These are phyloP conservation scores for Saccharomyces mikatae DNA, from an alignment of 805 yeast species.

Conservation along the genomic window DNA sequence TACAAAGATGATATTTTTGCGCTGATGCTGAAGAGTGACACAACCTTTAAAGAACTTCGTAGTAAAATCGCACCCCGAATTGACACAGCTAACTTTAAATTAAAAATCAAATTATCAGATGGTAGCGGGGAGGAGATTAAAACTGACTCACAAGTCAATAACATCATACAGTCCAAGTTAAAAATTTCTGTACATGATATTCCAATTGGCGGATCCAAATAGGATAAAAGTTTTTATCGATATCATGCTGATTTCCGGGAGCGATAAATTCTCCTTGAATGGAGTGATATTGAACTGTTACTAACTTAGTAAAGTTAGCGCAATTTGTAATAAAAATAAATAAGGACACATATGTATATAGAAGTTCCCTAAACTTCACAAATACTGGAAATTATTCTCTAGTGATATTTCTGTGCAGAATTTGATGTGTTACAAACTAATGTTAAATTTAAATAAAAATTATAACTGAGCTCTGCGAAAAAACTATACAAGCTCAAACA, in stretches of 20 bases:
- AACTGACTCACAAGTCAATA: conserved; percentile 29
- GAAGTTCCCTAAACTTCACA: not conserved
- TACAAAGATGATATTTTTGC: conserved; percentile 79
- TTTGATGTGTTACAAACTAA: not conserved
- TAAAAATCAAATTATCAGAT: conserved; percentile 29
- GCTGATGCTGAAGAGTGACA: conserved; percentile 43
- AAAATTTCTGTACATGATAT: conserved; percentile 34
- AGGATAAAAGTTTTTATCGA: not conserved
- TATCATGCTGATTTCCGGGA: not conserved
- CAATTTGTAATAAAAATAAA: not conserved
- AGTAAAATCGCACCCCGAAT: conserved; percentile 46
- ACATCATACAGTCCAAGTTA: conserved; percentile 30
- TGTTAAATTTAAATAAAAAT: not conserved
- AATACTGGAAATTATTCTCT: not conserved
- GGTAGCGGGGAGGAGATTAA: conserved; percentile 30
- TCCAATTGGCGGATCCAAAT: not conserved
- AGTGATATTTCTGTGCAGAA: not conserved
- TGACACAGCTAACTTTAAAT: conserved; percentile 31
- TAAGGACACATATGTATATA: not conserved
- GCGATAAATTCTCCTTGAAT: not conserved
- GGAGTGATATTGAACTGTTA: not conserved
- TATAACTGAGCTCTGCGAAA: not conserved
- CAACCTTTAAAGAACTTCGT: conserved; percentile 42
- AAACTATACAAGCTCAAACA: not conserved
- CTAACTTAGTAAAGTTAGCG: not conserved